A percentile compares a stretch with the other conserved stretches of the same genome.
These are phyloP conservation scores for Lagerstroemia speciosa DNA, from an alignment of 345 rosid genomes.

Conservation along the genomic window DNA sequence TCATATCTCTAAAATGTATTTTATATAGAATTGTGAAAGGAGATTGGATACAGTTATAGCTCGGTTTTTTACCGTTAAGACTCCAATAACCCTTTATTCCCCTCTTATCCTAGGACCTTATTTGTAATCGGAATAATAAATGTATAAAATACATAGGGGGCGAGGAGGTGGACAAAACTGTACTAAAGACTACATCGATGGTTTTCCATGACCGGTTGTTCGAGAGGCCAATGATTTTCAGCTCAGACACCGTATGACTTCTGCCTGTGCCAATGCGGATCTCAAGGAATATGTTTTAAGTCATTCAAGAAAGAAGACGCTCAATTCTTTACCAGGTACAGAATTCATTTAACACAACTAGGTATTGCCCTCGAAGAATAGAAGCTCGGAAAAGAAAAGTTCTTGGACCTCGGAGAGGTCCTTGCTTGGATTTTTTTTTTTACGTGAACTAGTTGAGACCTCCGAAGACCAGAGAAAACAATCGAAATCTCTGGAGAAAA, in stretches of 20 bases:
- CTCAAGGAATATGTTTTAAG: conserved; percentile 4
- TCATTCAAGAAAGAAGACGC: too few species aligned
- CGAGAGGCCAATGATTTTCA: not conserved
- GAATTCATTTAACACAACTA: too few species aligned
- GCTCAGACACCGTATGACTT: not conserved
- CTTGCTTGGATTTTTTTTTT: not conserved
- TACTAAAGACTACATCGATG: not conserved
- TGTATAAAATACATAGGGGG: not conserved
- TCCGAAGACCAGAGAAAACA: not conserved
- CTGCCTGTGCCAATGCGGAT: conserved; percentile 11
- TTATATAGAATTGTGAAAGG: not conserved
- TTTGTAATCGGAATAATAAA: not conserved
- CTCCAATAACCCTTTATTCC: not conserved
- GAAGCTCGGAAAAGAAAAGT: not conserved
- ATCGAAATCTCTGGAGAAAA: not conserved
- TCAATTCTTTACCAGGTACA: too few species aligned
- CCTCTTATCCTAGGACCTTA: not conserved
- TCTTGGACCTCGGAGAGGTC: conserved; percentile 12
- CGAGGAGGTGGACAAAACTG: not conserved
- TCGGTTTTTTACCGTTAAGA: not conserved
- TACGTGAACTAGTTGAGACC: conserved; percentile 4
- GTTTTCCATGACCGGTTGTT: not conserved
- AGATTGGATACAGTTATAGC: not conserved
- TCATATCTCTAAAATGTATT: not conserved
- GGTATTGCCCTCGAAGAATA: not conserved